A percentile compares a stretch with the other conserved stretches of the same genome.
phyloP scores from a whole-genome alignment of 805 yeast genomes.

The Starmerella ratchasimensis region DNA sequence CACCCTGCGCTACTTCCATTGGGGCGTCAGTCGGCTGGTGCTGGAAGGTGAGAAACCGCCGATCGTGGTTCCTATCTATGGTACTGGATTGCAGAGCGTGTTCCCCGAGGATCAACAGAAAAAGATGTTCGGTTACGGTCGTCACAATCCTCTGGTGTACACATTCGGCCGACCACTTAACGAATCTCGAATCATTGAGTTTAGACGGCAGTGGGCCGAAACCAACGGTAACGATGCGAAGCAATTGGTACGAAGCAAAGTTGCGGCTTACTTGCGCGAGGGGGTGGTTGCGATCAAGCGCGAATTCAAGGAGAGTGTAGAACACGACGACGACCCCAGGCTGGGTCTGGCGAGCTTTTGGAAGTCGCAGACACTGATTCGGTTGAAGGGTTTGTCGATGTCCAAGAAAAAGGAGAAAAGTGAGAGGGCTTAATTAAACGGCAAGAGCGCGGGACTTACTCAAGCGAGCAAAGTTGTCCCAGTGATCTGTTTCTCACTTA shows the following conservation, averaged over 20 bases:
- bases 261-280: conserved; percentile 56
- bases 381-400: conserved; percentile 11
- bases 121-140: conserved; percentile 42
- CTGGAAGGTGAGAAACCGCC: conserved; percentile 69
- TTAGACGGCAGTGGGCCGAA: conserved; percentile 53
- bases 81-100: conserved; percentile 74
- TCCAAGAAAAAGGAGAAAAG: conserved; percentile 7
- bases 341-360: conserved; percentile 61
- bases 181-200: conserved; percentile 43
- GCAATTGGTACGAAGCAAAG: conserved; percentile 43
- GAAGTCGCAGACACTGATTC: conserved; percentile 26
- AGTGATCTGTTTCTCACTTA: no score
- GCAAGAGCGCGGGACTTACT: no score
- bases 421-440: no score
- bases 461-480: no score
- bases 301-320: not conserved
- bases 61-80: conserved; percentile 71
- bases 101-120: conserved; percentile 60
- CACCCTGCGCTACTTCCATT: conserved; percentile 86
- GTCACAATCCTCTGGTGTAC: conserved; percentile 55
- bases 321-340: conserved; percentile 38
- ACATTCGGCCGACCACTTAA: conserved; percentile 59
- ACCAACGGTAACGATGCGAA: conserved; percentile 35
- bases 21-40: conserved; percentile 83
- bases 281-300: conserved; percentile 32